phyloP scores from a whole-genome alignment of 805 yeast genomes.

The Barnettozyma siamensis region DNA sequence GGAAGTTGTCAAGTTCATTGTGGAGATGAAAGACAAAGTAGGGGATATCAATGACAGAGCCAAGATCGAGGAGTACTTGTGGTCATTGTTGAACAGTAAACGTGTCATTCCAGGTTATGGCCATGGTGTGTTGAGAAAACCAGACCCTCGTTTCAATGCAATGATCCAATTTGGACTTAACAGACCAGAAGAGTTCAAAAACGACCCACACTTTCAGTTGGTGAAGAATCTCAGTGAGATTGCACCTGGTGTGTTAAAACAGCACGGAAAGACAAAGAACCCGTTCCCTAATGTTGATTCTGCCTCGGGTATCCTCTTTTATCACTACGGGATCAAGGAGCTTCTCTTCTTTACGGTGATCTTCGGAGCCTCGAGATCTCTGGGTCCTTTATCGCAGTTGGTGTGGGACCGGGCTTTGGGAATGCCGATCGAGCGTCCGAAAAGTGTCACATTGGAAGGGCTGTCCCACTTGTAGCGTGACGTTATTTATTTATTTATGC shows the following conservation, averaged over 20 bases:
- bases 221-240: constrained; percentile 61
- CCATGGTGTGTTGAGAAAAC: constrained; percentile 77
- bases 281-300: constrained; percentile 86
- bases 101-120: constrained; percentile 88
- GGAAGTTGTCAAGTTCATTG: constrained; percentile 72
- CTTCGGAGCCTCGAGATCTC: constrained; percentile 76
- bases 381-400: constrained; percentile 75
- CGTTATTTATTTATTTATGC: constrained; percentile 1
- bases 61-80: constrained; percentile 59
- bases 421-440: constrained; percentile 78
- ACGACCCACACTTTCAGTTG: constrained; percentile 59
- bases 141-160: constrained; percentile 78
- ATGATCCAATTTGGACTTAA: constrained; percentile 60
- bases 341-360: constrained; percentile 72
- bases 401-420: constrained; percentile 76
- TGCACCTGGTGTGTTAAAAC: constrained; percentile 68
- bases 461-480: constrained; percentile 5
- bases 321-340: constrained; percentile 74
- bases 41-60: constrained; percentile 27
- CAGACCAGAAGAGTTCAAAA: constrained; percentile 43
- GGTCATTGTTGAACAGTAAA: constrained; percentile 66
- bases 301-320: constrained; percentile 70
- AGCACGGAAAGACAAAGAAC: constrained; percentile 82
- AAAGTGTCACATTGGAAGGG: constrained; percentile 20
- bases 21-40: constrained; percentile 51